Percentiles rank a stretch among this genome's conserved stretches.
Evolutionary conservation across 257 asterid genomes (phyloP).

Genomic region (Rubia yunnanensis): DNA sequence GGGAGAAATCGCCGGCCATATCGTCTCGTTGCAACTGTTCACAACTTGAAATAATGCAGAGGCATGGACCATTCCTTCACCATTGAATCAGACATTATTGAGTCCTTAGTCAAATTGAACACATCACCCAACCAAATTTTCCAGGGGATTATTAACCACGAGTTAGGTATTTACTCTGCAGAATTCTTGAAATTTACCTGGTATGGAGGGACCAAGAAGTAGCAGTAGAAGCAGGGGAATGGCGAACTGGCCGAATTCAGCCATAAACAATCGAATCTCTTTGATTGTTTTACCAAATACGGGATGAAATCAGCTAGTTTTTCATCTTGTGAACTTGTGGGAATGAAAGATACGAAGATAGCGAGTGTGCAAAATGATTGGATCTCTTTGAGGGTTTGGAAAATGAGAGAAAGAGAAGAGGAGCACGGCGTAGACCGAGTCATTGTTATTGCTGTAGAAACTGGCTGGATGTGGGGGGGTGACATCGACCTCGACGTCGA

Average conservation of each 20-base stretch:
- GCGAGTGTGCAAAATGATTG: background rate
- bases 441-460: too few relatives aligned
- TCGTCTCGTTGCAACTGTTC: slow-evolving; percentile 62
- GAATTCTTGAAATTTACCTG: slow-evolving; percentile 29
- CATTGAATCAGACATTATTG: background rate
- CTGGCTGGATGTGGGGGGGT: too few relatives aligned
- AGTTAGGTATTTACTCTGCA: too few relatives aligned
- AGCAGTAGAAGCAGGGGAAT: background rate
- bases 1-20: slow-evolving; percentile 84
- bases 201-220: slow-evolving; percentile 15
- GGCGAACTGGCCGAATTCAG: background rate
- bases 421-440: background rate
- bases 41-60: slow-evolving; percentile 57
- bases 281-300: too few relatives aligned
- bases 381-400: background rate
- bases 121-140: too few relatives aligned
- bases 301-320: too few relatives aligned
- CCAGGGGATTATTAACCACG: too few relatives aligned
- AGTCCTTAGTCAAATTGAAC: background rate
- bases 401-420: background rate
- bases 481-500: too few relatives aligned
- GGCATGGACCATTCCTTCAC: slow-evolving; percentile 42
- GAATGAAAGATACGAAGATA: background rate
- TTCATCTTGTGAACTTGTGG: background rate
- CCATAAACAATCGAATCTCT: background rate